Evolutionary conservation across 176 grass and related monocot genomes (phyloP).

Genomic region (Miscanthus lutarioriparius): DNA sequence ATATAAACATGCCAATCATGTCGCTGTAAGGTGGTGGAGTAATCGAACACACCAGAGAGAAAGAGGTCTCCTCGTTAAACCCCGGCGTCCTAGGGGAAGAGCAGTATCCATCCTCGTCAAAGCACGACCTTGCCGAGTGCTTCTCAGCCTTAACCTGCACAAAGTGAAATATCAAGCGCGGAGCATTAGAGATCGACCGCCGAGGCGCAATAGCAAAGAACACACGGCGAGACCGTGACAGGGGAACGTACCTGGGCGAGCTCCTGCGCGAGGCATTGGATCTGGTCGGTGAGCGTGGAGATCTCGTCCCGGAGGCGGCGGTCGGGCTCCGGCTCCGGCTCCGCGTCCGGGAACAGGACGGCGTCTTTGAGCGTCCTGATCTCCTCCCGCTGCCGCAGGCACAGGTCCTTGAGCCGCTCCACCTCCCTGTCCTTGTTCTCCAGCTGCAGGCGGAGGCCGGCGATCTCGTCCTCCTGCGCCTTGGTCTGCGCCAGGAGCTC

Average conservation of each 20-base stretch:
- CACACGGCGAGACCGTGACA: constrained; percentile 5
- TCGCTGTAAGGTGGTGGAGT: background rate
- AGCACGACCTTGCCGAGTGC: constrained; percentile 43
- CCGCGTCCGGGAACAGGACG: constrained; percentile 72
- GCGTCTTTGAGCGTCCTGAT: constrained; percentile 83
- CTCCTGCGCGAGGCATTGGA: constrained; percentile 86
- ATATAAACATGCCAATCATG: background rate
- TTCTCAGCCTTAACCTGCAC: constrained; percentile 83
- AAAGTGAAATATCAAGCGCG: background rate
- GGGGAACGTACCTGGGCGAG: constrained; percentile 70
- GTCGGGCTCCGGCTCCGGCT: constrained; percentile 42
- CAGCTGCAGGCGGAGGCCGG: constrained; percentile 59
- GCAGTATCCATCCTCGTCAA: constrained; percentile 58
- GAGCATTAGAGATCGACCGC: constrained; percentile 10
- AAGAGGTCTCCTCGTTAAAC: constrained; percentile 54
- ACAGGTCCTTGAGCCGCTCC: constrained; percentile 91
- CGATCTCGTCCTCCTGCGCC: constrained; percentile 81
- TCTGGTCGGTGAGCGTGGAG: constrained; percentile 74
- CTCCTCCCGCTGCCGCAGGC: constrained; percentile 90
- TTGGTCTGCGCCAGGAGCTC: constrained; percentile 87
- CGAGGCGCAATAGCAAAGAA: background rate
- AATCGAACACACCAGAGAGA: constrained; percentile 57
- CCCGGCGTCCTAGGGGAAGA: constrained; percentile 62
- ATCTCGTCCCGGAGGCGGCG: constrained; percentile 79
- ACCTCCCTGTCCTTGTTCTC: constrained; percentile 69